Percentiles rank a stretch among this genome's conserved stretches.
These are phyloP conservation scores for Tetrahymena thermophila DNA, from an alignment of 73 alveolate species.

Conservation along the genomic window DNA sequence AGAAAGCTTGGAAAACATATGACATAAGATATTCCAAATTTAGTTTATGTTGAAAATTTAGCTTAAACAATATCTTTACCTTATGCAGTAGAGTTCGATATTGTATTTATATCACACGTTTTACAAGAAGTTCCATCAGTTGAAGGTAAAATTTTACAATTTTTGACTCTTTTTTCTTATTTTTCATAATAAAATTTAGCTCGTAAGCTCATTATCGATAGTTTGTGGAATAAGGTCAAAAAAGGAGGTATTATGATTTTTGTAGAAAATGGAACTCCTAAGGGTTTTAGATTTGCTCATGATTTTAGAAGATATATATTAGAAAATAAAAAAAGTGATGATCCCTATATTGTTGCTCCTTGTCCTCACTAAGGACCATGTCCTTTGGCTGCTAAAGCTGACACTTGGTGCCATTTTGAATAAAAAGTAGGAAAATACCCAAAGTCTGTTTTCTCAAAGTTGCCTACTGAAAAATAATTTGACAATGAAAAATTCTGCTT, in stretches of 20 bases:
- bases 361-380: constrained; percentile 71
- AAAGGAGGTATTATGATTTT: constrained; percentile 57
- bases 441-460: constrained; percentile 52
- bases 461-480: constrained; percentile 37
- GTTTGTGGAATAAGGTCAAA: constrained; percentile 53
- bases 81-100: constrained; percentile 56
- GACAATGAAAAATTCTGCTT: constrained; percentile 66
- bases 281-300: constrained; percentile 63
- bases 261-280: constrained; percentile 76
- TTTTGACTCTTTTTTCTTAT: too few relatives aligned
- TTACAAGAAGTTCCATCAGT: constrained; percentile 61
- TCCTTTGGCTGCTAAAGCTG: constrained; percentile 70
- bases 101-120: constrained; percentile 57
- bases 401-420: constrained; percentile 74
- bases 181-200: not conserved
- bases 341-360: constrained; percentile 65
- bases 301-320: constrained; percentile 52
- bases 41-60: constrained; percentile 49
- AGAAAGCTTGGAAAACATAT: constrained; percentile 67
- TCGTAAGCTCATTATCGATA: constrained; percentile 23
- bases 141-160: constrained; percentile 27
- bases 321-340: constrained; percentile 40
- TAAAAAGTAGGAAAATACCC: constrained; percentile 40
- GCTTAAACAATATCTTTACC: constrained; percentile 12
- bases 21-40: constrained; percentile 36